phyloP scores from a whole-genome alignment of 2,329 filamentous ascomycete species.

The Aspergillus melleus region DNA sequence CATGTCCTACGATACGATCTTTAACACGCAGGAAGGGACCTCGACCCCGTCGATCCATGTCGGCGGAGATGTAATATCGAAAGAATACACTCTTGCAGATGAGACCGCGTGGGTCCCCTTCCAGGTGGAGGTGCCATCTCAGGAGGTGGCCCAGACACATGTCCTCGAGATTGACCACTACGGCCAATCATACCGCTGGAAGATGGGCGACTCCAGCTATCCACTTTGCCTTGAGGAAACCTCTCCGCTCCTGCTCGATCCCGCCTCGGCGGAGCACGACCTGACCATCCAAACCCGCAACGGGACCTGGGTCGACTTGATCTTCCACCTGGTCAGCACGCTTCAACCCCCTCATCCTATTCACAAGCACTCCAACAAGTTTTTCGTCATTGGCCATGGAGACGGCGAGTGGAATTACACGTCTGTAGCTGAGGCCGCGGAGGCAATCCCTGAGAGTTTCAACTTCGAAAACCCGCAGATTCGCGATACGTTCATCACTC shows the following conservation, averaged over 20 bases:
- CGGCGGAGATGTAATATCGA: conserved; percentile 45
- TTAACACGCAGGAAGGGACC: conserved; percentile 15
- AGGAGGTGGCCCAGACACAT: conserved; percentile 48
- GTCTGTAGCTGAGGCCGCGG: conserved; percentile 54
- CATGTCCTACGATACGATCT: conserved; percentile 42
- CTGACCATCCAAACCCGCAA: conserved; percentile 51
- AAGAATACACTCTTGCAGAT: conserved; percentile 47
- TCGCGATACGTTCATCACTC: conserved; percentile 52
- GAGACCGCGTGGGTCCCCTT: conserved; percentile 47
- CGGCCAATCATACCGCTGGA: conserved; percentile 54
- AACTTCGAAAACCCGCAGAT: conserved; percentile 58
- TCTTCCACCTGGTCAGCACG: conserved; percentile 47
- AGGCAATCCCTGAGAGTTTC: conserved; percentile 51
- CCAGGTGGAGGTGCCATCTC: conserved; percentile 45
- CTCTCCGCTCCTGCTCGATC: conserved; percentile 51
- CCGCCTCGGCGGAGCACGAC: conserved; percentile 41
- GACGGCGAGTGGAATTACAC: conserved; percentile 53
- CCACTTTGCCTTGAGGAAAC: conserved; percentile 40
- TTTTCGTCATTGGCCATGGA: conserved; percentile 57
- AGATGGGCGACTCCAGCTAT: conserved; percentile 44
- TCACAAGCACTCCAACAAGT: conserved; percentile 65
- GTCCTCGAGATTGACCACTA: conserved; percentile 33
- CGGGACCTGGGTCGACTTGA: conserved; percentile 57
- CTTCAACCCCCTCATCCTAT: conserved; percentile 60
- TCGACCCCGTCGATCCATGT: conserved; percentile 51